Evolutionary conservation across 805 yeast species (phyloP).

Genomic region (Candida sphagnicola): DNA sequence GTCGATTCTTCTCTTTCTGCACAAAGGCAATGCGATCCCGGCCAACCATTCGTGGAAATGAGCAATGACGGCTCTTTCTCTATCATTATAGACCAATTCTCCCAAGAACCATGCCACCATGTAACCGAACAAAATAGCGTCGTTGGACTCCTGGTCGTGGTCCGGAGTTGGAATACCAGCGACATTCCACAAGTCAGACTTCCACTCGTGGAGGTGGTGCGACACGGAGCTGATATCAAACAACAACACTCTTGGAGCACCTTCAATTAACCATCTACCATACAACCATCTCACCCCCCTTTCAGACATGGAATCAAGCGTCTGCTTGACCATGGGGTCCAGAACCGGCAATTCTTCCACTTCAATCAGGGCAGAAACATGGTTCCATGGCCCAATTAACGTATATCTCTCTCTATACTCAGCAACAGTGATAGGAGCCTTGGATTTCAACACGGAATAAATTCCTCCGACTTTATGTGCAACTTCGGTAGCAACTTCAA

Average conservation of each 20-base stretch:
- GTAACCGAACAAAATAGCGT: slow-evolving; percentile 89
- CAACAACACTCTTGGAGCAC: slow-evolving; percentile 89
- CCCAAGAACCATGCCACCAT: slow-evolving; percentile 97
- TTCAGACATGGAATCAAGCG: slow-evolving; percentile 73
- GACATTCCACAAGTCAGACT: slow-evolving; percentile 82
- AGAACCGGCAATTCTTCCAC: slow-evolving; percentile 69
- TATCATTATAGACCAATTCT: slow-evolving; percentile 80
- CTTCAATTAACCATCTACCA: slow-evolving; percentile 97
- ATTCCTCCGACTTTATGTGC: slow-evolving; percentile 98
- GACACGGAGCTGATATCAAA: slow-evolving; percentile 82
- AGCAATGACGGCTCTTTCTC: slow-evolving; percentile 82
- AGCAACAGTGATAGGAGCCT: slow-evolving; percentile 94
- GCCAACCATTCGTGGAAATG: slow-evolving; percentile 99
- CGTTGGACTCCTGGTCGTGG: slow-evolving; percentile 83
- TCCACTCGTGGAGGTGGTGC: slow-evolving; percentile 81
- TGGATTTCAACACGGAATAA: slow-evolving; percentile 92
- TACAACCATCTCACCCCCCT: slow-evolving; percentile 82
- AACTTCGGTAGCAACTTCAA: slow-evolving; percentile 95
- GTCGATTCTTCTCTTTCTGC: slow-evolving; percentile 87
- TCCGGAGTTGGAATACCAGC: slow-evolving; percentile 94
- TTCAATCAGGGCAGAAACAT: slow-evolving; percentile 69
- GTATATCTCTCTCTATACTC: slow-evolving; percentile 87
- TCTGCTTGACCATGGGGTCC: slow-evolving; percentile 50
- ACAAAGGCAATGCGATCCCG: slow-evolving; percentile 90
- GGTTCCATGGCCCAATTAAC: slow-evolving; percentile 81